phyloP scores from a whole-genome alignment of 2,329 filamentous ascomycete species.

The Talaromyces marneffei region DNA sequence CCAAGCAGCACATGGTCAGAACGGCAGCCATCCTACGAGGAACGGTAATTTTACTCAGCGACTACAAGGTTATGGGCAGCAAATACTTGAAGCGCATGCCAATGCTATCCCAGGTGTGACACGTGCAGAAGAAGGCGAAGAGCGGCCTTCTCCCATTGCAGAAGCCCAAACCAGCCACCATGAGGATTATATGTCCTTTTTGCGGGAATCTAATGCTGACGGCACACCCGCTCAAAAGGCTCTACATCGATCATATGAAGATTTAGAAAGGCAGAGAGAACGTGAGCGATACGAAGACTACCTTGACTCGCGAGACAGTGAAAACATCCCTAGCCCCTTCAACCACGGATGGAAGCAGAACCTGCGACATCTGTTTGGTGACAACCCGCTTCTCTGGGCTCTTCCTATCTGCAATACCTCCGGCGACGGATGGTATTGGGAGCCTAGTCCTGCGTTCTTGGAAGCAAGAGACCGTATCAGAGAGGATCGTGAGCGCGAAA shows the following conservation, averaged over 20 bases:
- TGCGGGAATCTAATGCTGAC: slow-evolving; percentile 11
- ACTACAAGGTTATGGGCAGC: slow-evolving; percentile 60
- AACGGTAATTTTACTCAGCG: slow-evolving; percentile 34
- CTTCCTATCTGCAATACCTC: slow-evolving; percentile 78
- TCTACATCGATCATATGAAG: slow-evolving; percentile 45
- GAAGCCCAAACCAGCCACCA: slow-evolving; percentile 11
- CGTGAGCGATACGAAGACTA: slow-evolving; percentile 69
- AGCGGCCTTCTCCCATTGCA: slow-evolving; percentile 36
- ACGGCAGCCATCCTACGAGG: slow-evolving; percentile 28
- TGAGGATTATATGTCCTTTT: slow-evolving; percentile 14
- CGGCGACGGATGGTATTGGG: slow-evolving; percentile 93
- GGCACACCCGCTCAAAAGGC: slow-evolving; percentile 43
- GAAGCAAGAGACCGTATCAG: slow-evolving; percentile 47
- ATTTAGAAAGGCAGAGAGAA: slow-evolving; percentile 59
- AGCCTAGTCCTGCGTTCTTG: slow-evolving; percentile 73
- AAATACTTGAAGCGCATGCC: slow-evolving; percentile 73
- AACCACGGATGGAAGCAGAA: slow-evolving; percentile 81
- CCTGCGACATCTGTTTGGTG: slow-evolving; percentile 73
- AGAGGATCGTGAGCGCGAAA: slow-evolving; percentile 26
- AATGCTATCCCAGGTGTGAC: slow-evolving; percentile 76
- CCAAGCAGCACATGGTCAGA: slow-evolving; percentile 17
- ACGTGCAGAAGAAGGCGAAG: slow-evolving; percentile 74
- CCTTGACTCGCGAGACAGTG: slow-evolving; percentile 81
- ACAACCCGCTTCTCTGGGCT: slow-evolving; percentile 65
- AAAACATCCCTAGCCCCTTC: slow-evolving; percentile 87